Evolutionary conservation across 208 protist genomes (phyloP), one percentile per base, ranked within the genome.

Genomic region (Acanthamoeba lenticulata): DNA sequence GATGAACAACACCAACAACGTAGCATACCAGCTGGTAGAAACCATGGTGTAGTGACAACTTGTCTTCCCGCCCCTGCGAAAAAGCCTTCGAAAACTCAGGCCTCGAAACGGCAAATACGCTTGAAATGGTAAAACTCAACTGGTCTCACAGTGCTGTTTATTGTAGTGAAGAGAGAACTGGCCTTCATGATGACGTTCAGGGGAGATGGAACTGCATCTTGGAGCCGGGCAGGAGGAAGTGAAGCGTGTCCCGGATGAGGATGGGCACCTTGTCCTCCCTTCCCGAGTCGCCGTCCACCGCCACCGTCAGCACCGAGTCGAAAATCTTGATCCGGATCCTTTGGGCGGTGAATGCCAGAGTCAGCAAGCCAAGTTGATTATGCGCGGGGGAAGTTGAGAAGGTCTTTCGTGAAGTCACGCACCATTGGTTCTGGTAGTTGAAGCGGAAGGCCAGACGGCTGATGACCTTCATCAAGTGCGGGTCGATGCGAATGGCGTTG

Each of bases 141-240:
- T n/a, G n/a, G n/a, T n/a, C n/a, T n/a, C n/a, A n/a, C n/a, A n/a
- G n/a, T n/a, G n/a, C n/a, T n/a, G n/a, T n/a, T n/a, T n/a, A n/a
- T n/a, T n/a, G n/a, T n/a, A n/a, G n/a, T n/a, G n/a, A n/a, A n/a
- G n/a, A n/a, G n/a, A n/a, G n/a, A n/a, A n/a, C n/a, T n/a, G n/a
- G n/a, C n/a, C n/a, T n/a, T n/a, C n/a, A n/a, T n/a, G n/a, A n/a
- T n/a, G n/a, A n/a, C n/a, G n/a, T n/a, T 83, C 42, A 83, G 32
- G 83, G 49, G 24, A 90, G 49, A 34, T 57, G 52, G 83, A 90
- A 90, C 49, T 90, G 83, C 83, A 90, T 90, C 34, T 57, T 90
- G 49, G 83, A 90, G 15, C 83, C 83, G 45, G 83, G 83, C n/a
- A 90, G 52, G 21, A 90, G 45, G 83, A 69, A 90, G 52, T 90